Base-by-base conservation (phyloP, 805 yeast species). In the Clavispora asparagi region DNA sequence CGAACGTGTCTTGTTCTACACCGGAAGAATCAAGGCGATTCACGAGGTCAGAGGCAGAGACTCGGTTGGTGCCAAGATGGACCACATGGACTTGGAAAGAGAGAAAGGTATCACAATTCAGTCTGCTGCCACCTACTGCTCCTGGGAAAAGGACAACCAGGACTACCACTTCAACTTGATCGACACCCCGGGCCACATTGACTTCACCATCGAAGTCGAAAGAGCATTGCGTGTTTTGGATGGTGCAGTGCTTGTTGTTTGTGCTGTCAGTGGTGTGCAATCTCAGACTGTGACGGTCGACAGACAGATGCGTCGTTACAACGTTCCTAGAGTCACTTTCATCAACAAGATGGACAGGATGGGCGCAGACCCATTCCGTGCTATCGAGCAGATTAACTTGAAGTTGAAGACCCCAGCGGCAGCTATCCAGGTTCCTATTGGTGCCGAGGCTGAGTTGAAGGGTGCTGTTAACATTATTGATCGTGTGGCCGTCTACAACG, bases 51-150 rank as follows among this genome's bases (percentile, higher is more conserved):
- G 99, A 65, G 99, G 99, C 41, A 82, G 94, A 60, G 99, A 94
- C 65, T 84, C 90, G 55, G 98, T 94, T 48, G 99, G 99, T 50
- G 99, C 99, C 46, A 94, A 91, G 72, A 94, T 94, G 99, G 99
- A 94, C 68, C 92, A 91, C 50, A 94, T 94, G 99, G 99, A 94
- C 58, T 77, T 94, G 56, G 99, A 94, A 71, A 83, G 99, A 65
- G 99, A 94, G 68, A 94, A 94, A 65, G 99, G 99, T 68, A 94
- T 94, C 62, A 94, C 99, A 43, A 94, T 94, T 64, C 99, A 94
- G 71, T 89, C 97, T 50, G 99, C 99, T 52, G 99, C 99, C 31
- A 94, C 99, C 1, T 94, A 87, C 73, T 92, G 98, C 74, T 84
- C 95, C 42, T 94, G 99, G 99, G 84, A 84, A 48, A 87, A 87